Conservation (phyloP, 805 yeast species). For the Babjeviella inositovora region DNA sequence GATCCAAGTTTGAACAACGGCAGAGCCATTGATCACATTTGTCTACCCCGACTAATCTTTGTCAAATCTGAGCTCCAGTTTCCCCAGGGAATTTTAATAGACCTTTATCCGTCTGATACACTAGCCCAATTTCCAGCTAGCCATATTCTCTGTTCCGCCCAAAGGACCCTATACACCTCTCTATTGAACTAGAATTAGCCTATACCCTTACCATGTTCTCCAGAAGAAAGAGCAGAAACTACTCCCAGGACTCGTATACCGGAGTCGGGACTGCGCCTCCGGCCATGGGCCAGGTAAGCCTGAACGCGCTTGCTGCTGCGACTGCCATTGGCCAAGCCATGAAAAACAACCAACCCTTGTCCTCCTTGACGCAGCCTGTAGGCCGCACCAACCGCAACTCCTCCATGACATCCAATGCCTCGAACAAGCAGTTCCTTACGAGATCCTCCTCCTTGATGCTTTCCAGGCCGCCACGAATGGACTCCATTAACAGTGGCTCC, state of each 20-base stretch:
- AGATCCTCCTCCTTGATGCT: neutral
- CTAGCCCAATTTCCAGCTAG: too few species aligned
- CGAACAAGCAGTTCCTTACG: neutral
- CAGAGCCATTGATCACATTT: too few species aligned
- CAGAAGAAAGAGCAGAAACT: constrained; percentile 1
- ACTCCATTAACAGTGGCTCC: too few species aligned
- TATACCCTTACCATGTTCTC: constrained; percentile 1
- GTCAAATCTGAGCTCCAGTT: too few species aligned
- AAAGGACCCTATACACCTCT: too few species aligned
- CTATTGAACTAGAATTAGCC: too few species aligned
- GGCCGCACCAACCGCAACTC: neutral
- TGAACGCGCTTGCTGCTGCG: constrained; percentile 1
- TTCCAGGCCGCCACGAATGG: too few species aligned
- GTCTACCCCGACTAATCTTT: too few species aligned
- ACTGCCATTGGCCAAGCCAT: neutral
- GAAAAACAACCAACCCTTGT: neutral
- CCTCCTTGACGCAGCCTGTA: neutral
- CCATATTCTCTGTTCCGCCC: too few species aligned
- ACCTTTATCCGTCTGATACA: too few species aligned
- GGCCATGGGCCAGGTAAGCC: constrained; percentile 1
- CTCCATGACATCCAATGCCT: neutral
- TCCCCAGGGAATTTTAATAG: too few species aligned
- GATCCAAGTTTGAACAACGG: too few species aligned
- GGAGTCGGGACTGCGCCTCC: constrained; percentile 1
- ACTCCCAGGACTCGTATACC: neutral